phyloP scores from a whole-genome alignment of 495 filamentous ascomycete species.

The Delitschia confertaspora region DNA sequence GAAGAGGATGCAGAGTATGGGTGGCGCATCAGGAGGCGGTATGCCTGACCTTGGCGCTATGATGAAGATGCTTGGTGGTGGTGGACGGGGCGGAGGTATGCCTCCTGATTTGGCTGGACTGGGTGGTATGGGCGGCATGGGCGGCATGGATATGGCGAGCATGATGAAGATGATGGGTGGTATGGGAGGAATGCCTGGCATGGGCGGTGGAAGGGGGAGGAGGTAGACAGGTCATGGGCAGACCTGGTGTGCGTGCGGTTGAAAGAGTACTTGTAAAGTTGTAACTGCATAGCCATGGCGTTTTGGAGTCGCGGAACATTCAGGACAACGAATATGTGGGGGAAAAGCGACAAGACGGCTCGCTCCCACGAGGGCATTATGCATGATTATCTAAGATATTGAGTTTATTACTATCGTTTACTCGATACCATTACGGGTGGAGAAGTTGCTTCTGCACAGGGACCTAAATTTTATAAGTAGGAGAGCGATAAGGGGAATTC shows the following conservation, averaged over 20 bases:
- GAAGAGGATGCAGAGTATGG: conserved; percentile 87
- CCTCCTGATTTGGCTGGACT: conserved; percentile 54
- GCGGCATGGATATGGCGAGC: conserved; percentile 28
- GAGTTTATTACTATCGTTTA: too few relatives aligned
- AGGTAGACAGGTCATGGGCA: conserved; percentile 6
- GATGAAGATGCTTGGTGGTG: conserved; percentile 74
- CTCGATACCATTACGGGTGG: too few relatives aligned
- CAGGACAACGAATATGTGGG: too few relatives aligned
- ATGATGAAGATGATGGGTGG: conserved; percentile 36
- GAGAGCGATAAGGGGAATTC: too few relatives aligned
- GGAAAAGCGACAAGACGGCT: too few relatives aligned
- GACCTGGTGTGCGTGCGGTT: not conserved
- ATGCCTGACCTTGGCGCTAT: conserved; percentile 63
- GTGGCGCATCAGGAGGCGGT: conserved; percentile 50
- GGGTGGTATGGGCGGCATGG: conserved; percentile 30
- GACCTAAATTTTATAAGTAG: too few relatives aligned
- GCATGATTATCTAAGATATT: too few relatives aligned
- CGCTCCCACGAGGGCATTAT: too few relatives aligned
- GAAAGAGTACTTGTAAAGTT: not conserved
- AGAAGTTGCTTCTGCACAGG: too few relatives aligned
- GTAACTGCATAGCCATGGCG: conserved; percentile 1
- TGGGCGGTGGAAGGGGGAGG: conserved; percentile 19
- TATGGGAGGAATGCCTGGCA: conserved; percentile 15
- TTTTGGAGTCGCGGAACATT: too few relatives aligned
- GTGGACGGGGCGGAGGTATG: conserved; percentile 41